phyloP scores from a whole-genome alignment of 495 filamentous ascomycete species.

The Podospora tetraspora region DNA sequence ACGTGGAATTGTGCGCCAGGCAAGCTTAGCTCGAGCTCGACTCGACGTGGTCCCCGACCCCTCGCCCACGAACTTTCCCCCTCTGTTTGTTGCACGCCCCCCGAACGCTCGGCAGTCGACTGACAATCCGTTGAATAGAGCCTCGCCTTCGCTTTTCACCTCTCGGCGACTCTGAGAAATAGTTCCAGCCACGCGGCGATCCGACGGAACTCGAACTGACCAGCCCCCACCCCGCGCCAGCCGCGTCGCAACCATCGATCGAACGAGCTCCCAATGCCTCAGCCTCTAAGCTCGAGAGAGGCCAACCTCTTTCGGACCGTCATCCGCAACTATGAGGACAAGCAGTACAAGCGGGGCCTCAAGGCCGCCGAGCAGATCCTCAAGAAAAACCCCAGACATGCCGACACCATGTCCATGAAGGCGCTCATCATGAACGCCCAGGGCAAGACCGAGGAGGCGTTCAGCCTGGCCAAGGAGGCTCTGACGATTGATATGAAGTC shows the following conservation, averaged over 20 bases:
- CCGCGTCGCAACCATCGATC: constrained; percentile 8
- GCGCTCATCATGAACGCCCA: constrained; percentile 90
- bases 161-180: not conserved
- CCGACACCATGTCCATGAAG: constrained; percentile 98
- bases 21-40: not conserved
- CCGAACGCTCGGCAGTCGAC: not conserved
- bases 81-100: not conserved
- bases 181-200: not conserved
- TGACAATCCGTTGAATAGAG: not conserved
- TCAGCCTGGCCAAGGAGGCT: constrained; percentile 83
- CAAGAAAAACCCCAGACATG: constrained; percentile 89
- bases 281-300: constrained; percentile 85
- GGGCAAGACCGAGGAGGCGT: constrained; percentile 88
- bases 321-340: constrained; percentile 91
- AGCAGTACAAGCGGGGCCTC: constrained; percentile 97
- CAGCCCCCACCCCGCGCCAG: not conserved
- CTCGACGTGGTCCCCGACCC: not conserved
- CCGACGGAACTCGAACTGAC: not conserved
- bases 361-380: constrained; percentile 94
- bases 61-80: not conserved
- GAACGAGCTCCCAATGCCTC: constrained; percentile 54
- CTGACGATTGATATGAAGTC: constrained; percentile 95
- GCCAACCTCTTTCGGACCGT: constrained; percentile 87
- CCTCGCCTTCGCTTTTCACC: not conserved
- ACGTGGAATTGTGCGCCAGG: not conserved